Evolutionary conservation across 1,284 basidiomycete species (phyloP).

Genomic region (Neotropicomus parvogracilis): DNA sequence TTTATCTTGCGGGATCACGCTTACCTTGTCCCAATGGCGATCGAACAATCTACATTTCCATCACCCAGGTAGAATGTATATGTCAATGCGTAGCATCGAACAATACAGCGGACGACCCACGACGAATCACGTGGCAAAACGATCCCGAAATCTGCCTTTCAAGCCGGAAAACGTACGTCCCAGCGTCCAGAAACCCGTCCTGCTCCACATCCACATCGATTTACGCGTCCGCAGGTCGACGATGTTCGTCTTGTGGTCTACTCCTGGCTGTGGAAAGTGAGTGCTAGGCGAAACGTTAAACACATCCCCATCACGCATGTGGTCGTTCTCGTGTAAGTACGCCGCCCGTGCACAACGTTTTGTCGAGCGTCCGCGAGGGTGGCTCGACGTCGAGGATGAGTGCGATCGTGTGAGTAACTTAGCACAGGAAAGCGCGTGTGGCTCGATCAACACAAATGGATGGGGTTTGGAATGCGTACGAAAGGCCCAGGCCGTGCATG

Average conservation of each 20-base stretch:
- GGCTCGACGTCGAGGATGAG: constrained; percentile 30
- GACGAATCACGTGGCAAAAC: too few relatives aligned
- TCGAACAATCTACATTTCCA: too few relatives aligned
- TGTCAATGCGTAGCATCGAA: not conserved
- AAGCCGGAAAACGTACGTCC: not conserved
- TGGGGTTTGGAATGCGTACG: constrained; percentile 28
- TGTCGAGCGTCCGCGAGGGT: constrained; percentile 25
- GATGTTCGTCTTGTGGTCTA: not conserved
- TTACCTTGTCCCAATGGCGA: too few relatives aligned
- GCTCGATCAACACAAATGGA: constrained; percentile 12
- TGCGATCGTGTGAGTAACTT: constrained; percentile 22
- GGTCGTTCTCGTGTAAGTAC: constrained; percentile 57
- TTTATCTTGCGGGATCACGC: too few relatives aligned
- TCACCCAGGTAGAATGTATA: too few relatives aligned
- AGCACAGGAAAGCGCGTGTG: constrained; percentile 20
- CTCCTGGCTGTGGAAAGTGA: constrained; percentile 1
- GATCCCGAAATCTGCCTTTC: too few relatives aligned
- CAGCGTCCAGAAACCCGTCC: not conserved
- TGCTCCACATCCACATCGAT: constrained; percentile 31
- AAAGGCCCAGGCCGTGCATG: constrained; percentile 1
- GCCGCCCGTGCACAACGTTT: constrained; percentile 65
- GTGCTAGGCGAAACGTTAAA: constrained; percentile 2
- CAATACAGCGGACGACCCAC: not conserved
- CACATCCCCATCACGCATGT: constrained; percentile 10
- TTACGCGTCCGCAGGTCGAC: constrained; percentile 23